A percentile compares a stretch with the other conserved stretches of the same genome.
These are phyloP conservation scores for Kwoniella dejecticola DNA, from an alignment of 768 basidiomycete species.

Conservation along the genomic window DNA sequence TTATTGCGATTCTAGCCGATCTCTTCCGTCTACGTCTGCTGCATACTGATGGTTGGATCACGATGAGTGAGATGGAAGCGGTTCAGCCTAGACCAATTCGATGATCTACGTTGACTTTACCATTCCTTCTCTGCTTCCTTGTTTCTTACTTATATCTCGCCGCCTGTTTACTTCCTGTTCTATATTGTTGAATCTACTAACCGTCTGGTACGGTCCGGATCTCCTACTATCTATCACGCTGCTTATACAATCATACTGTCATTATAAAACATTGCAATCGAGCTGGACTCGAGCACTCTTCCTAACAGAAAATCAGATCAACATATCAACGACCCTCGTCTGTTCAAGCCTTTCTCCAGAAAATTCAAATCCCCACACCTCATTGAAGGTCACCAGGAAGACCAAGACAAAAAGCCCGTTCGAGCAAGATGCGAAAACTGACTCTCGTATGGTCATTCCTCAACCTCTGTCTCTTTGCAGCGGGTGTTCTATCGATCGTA, in stretches of 20 bases:
- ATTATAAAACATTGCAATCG: not conserved
- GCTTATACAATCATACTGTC: not conserved
- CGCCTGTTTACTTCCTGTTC: not conserved
- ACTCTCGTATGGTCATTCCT: slow-evolving; percentile 73
- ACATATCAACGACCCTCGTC: no score
- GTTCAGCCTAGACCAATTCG: no score
- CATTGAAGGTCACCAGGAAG: not conserved
- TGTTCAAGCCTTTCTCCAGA: not conserved
- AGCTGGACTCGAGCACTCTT: slow-evolving; percentile 6
- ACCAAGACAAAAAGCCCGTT: not conserved
- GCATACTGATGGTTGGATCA: no score
- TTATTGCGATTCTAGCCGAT: slow-evolving; percentile 1
- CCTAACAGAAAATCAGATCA: not conserved
- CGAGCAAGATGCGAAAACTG: slow-evolving; percentile 56
- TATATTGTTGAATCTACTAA: no score
- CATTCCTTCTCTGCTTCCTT: not conserved
- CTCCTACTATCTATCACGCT: not conserved
- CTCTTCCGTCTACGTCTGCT: no score
- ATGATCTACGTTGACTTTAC: no score
- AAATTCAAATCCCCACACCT: not conserved
- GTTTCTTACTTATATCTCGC: not conserved
- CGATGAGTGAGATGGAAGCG: no score
- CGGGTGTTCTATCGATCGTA: slow-evolving; percentile 67
- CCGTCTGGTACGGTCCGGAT: slow-evolving; percentile 9
- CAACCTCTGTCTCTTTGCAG: slow-evolving; percentile 69